A percentile compares a stretch with the other conserved stretches of the same genome.
Evolutionary conservation across 257 asterid species (phyloP).

Genomic region (Anisodus tanguticus): DNA sequence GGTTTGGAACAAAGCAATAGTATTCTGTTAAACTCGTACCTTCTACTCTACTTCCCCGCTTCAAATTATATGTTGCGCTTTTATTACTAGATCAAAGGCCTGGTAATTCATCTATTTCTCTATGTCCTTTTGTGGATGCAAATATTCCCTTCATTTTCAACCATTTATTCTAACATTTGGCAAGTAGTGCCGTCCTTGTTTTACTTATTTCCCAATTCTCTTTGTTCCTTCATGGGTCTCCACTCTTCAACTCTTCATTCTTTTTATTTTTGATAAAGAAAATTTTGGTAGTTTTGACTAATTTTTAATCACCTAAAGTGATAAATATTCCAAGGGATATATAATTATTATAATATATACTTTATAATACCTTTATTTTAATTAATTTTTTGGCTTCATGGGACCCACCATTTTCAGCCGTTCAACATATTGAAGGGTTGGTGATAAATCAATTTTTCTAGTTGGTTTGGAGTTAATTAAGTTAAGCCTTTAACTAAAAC

Average conservation of each 20-base stretch:
- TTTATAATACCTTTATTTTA: too few species aligned
- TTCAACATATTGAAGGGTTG: neutral
- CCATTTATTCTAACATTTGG: conserved; percentile 25
- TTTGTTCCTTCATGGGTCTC: conserved; percentile 8
- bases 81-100: too few species aligned
- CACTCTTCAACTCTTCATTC: conserved; percentile 36
- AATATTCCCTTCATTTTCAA: neutral
- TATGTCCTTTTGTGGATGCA: neutral
- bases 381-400: neutral
- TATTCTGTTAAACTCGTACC: too few species aligned
- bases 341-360: neutral
- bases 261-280: neutral
- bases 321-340: neutral
- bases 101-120: too few species aligned
- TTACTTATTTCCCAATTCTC: conserved; percentile 17
- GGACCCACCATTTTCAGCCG: conserved; percentile 28
- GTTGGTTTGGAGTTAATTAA: conserved; percentile 22
- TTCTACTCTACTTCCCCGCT: too few species aligned
- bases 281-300: conserved; percentile 28
- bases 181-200: conserved; percentile 37
- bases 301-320: neutral
- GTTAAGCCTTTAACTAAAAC: conserved; percentile 11
- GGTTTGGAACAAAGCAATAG: too few species aligned
- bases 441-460: conserved; percentile 36
- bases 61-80: too few species aligned